Base-by-base conservation (phyloP, 208 protist species). In the Wallacemonas sp. region DNA sequence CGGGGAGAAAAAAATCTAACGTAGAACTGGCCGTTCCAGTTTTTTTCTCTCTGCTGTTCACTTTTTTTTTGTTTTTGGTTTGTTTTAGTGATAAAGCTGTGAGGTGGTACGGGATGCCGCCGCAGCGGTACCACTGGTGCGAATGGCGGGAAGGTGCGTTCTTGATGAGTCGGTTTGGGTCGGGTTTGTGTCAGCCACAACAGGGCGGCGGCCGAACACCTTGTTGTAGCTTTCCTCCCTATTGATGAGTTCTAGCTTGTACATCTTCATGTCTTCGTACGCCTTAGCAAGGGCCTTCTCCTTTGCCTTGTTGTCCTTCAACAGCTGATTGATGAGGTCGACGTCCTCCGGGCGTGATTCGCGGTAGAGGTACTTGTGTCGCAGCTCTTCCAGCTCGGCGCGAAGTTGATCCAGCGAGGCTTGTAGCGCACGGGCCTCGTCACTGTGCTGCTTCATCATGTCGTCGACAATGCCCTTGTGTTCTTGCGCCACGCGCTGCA, bases 181-280 rank as follows among this genome's bases (percentile, higher is more conserved):
- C 11, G 9, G 8, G 61, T n/a, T 16, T 14, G 61, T 14, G 12
- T 47, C 79, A 3, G 79, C 79, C 12, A 88, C 72, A 21, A 67
- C 66, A 1, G 89, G 90, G n/a, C 78, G 70, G 24, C 96, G 64
- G 8, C 83, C 76, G 74, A 98, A 98, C 2, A 95, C 70, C 46
- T 97, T 97, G 69, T 97, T 98, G 80, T 97, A 98, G 65, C 90
- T 98, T 54, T 98, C 93, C 64, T 98, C 96, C 1, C 94, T 78
- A 70, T 98, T 98, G 43, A 95, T 74, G 21, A 98, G 87, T 66
- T 98, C 94, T 38, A 98, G 65, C 74, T 97, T 97, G 82, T 97
- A 98, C 43, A 92, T 71, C 27, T 94, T 90, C 78, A 98, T 81
- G 65, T 98, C 93, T 12, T 94, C 70, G 27, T 88, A 72, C 9